Conservation (phyloP, 768 basidiomycete genomes). For the Pisolithus tinctorius region DNA sequence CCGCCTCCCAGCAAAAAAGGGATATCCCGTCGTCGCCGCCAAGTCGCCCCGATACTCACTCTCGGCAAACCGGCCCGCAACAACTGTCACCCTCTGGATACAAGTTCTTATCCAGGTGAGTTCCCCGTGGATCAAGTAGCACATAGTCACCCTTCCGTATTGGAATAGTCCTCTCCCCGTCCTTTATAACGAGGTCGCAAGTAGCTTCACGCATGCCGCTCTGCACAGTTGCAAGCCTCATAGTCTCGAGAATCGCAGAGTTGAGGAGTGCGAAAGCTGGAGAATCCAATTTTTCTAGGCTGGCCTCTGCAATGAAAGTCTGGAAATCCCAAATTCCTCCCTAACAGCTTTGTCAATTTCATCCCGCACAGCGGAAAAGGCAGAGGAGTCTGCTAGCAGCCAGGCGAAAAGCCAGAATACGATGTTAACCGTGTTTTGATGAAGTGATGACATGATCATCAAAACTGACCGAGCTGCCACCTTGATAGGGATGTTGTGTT, state of each 20-base stretch:
- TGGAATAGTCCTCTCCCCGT: slow-evolving; percentile 4
- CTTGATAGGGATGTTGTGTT: slow-evolving; percentile 9
- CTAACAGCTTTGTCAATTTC: slow-evolving; percentile 34
- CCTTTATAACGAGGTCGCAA: slow-evolving; percentile 12
- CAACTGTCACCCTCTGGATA: slow-evolving; percentile 10
- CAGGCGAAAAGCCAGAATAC: slow-evolving; percentile 13
- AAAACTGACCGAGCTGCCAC: slow-evolving; percentile 15
- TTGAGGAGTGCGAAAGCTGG: slow-evolving; percentile 15
- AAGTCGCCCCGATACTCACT: slow-evolving; percentile 7
- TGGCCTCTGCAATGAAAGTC: slow-evolving; percentile 4
- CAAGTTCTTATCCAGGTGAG: slow-evolving; percentile 11
- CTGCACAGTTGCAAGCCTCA: slow-evolving; percentile 15
- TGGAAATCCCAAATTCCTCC: slow-evolving; percentile 8
- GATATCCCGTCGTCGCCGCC: slow-evolving; percentile 7
- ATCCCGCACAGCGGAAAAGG: slow-evolving; percentile 36
- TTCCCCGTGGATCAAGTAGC: slow-evolving; percentile 11
- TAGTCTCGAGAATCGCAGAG: slow-evolving; percentile 22
- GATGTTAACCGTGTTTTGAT: slow-evolving; percentile 17
- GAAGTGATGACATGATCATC: slow-evolving; percentile 15
- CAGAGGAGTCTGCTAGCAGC: slow-evolving; percentile 38
- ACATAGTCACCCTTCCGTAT: slow-evolving; percentile 17
- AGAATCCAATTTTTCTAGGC: slow-evolving; percentile 11
- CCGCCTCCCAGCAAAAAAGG: slow-evolving; percentile 15
- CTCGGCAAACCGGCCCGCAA: slow-evolving; percentile 15
- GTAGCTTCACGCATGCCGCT: slow-evolving; percentile 11